Evolutionary conservation across 1,284 basidiomycete species (phyloP).

Genomic region (Trichosporon sp.): DNA sequence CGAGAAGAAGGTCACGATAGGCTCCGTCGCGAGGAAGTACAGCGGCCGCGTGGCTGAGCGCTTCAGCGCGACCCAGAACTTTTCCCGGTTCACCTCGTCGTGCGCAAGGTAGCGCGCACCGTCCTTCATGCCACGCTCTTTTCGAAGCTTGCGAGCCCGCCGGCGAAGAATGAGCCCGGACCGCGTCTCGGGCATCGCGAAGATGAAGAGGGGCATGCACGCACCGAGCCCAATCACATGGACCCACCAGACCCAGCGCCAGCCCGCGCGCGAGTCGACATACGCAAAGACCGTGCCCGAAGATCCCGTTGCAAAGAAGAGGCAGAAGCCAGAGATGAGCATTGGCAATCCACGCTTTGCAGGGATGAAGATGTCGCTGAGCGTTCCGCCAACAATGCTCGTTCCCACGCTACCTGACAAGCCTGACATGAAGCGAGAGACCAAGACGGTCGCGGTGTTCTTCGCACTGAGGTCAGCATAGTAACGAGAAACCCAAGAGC

Average conservation of each 20-base stretch:
- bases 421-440: slow-evolving; percentile 61
- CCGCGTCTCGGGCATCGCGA: slow-evolving; percentile 45
- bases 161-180: slow-evolving; percentile 42
- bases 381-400: slow-evolving; percentile 71
- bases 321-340: slow-evolving; percentile 10
- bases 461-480: slow-evolving; percentile 51
- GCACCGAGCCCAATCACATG: slow-evolving; percentile 52
- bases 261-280: slow-evolving; percentile 58
- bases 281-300: slow-evolving; percentile 59
- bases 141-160: slow-evolving; percentile 31
- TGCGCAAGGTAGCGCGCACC: slow-evolving; percentile 44
- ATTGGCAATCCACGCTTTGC: slow-evolving; percentile 17
- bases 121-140: slow-evolving; percentile 33
- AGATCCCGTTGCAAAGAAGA: slow-evolving; percentile 9
- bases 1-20: slow-evolving; percentile 67
- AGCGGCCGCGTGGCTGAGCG: slow-evolving; percentile 35
- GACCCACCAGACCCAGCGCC: slow-evolving; percentile 80
- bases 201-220: slow-evolving; percentile 30
- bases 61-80: slow-evolving; percentile 35
- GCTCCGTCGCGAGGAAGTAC: slow-evolving; percentile 63
- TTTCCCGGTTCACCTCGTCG: slow-evolving; percentile 42
- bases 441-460: slow-evolving; percentile 64
- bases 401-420: slow-evolving; percentile 59
- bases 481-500: slow-evolving; percentile 6
- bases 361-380: slow-evolving; percentile 59